Base-by-base conservation (phyloP, 2,329 filamentous ascomycete genomes). In the Polytolypa hystricis region DNA sequence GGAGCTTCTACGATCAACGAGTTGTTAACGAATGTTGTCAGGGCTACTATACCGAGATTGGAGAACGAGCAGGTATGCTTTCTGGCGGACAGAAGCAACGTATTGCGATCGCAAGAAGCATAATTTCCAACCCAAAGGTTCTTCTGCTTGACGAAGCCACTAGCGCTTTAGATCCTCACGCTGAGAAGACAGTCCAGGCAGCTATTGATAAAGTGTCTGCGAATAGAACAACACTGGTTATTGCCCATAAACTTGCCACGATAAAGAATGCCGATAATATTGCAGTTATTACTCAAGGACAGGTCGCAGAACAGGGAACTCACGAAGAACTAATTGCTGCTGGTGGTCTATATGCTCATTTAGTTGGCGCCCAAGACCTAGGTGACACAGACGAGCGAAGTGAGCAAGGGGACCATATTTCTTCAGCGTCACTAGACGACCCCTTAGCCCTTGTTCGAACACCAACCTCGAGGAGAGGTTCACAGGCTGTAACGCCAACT, bases 31-130 rank as follows among this genome's bases (percentile, higher is more conserved):
- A 31, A 17, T n/a, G 12, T 17, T 35, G 20, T 14, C 12, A 37
- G 35, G 81, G 81, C 7, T 93, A 93, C 51, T 72, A 91, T 49
- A 93, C 86, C 0, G 78, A 86, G 47, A 85, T 93, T 12, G 86
- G 86, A 40, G 84, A 93, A 58, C 76, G 84, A 44, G 86, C 85
- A 6, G 87, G 91, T 53, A 66, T 93, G 39, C 69, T 94, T 11
- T 87, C 81, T 36, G 86, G 86, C 54, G 86, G 86, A 14, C 86
- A 94, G 61, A 91, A 91, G 58, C 86, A 93, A 59, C 79, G 86
- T 47, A 86, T 93, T 49, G 84, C 85, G 5, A 91, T 93, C 55
- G 84, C 85, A 4, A 70, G 84, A 48, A 84, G 84, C 19, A 73
- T 93, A 38, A 81, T 93, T 20, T 85, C 80, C 7, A 81, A 93